phyloP scores from a whole-genome alignment of 352 stramenopile genomes.

The Phytophthora ohioensis region DNA sequence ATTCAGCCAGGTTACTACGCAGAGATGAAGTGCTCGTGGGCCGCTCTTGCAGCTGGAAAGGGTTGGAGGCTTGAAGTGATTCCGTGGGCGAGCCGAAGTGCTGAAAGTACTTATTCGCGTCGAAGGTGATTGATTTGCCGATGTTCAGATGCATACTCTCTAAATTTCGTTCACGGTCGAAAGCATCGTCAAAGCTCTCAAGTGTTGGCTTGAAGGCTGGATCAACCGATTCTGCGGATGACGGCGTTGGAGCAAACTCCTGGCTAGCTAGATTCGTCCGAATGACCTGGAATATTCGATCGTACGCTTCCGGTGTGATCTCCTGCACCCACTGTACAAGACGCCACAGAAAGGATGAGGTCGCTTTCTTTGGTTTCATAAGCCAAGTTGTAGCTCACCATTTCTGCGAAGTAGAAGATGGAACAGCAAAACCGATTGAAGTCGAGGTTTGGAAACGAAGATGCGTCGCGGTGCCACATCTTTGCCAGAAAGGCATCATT shows the following conservation, averaged over 20 bases:
- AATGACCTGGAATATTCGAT: constrained; percentile 32
- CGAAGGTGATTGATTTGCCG: constrained; percentile 46
- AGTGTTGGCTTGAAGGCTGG: constrained; percentile 32
- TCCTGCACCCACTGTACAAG: constrained; percentile 29
- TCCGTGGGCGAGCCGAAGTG: constrained; percentile 25
- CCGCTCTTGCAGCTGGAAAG: constrained; percentile 8
- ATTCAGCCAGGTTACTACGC: background rate
- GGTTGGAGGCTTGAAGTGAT: constrained; percentile 13
- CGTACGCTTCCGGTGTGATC: constrained; percentile 37
- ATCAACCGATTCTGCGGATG: background rate
- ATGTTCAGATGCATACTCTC: constrained; percentile 37
- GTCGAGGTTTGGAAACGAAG: constrained; percentile 45
- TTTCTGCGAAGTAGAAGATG: constrained; percentile 66
- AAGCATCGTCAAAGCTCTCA: constrained; percentile 30
- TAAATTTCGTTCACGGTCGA: constrained; percentile 35
- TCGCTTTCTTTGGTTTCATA: background rate
- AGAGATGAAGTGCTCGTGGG: background rate
- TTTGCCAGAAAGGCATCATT: constrained; percentile 53
- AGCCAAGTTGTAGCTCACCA: constrained; percentile 39
- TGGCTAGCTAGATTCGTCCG: constrained; percentile 28
- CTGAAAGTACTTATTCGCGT: constrained; percentile 40
- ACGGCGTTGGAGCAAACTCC: background rate
- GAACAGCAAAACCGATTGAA: constrained; percentile 68
- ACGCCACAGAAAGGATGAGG: background rate
- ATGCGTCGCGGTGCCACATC: constrained; percentile 58